Percentiles rank a stretch among this genome's conserved stretches.
Conservation (phyloP, 2,329 filamentous ascomycete genomes). For the Pseudopyrenochaeta lycopersici region DNA sequence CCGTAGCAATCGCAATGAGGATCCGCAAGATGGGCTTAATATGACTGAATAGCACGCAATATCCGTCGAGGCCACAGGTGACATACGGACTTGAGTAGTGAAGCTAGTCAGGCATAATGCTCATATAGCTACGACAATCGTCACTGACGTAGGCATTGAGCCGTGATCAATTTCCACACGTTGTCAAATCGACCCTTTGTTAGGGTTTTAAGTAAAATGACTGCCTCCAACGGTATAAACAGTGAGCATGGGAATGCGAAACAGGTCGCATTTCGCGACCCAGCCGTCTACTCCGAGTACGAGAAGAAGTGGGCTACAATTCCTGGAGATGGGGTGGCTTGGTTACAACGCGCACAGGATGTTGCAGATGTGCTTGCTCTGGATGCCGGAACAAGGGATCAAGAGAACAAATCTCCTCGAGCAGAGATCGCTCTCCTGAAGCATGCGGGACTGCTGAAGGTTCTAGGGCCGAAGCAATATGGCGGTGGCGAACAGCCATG, state of each 20-base stretch:
- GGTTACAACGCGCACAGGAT: slow-evolving; percentile 59
- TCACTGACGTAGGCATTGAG: too few species aligned
- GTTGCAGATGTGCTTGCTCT: slow-evolving; percentile 60
- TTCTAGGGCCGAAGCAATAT: slow-evolving; percentile 60
- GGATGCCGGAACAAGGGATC: slow-evolving; percentile 60
- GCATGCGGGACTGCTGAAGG: slow-evolving; percentile 59
- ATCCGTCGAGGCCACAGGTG: too few species aligned
- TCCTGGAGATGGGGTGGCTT: slow-evolving; percentile 54
- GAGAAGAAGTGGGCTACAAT: slow-evolving; percentile 48
- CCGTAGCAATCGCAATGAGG: too few species aligned
- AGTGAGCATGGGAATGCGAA: slow-evolving; percentile 19
- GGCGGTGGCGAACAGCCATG: slow-evolving; percentile 64
- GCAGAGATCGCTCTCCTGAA: slow-evolving; percentile 64
- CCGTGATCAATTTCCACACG: not conserved
- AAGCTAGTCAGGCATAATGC: too few species aligned
- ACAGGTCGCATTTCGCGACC: slow-evolving; percentile 38
- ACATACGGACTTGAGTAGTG: too few species aligned
- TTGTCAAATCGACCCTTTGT: not conserved
- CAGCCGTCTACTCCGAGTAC: slow-evolving; percentile 52
- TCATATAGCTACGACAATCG: too few species aligned
- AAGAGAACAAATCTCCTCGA: slow-evolving; percentile 61
- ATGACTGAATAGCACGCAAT: too few species aligned
- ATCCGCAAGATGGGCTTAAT: too few species aligned
- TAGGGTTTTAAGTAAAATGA: slow-evolving; percentile 4
- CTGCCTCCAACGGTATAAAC: slow-evolving; percentile 15